Conservation (phyloP, 768 basidiomycete species). For the Kwoniella sp. region DNA sequence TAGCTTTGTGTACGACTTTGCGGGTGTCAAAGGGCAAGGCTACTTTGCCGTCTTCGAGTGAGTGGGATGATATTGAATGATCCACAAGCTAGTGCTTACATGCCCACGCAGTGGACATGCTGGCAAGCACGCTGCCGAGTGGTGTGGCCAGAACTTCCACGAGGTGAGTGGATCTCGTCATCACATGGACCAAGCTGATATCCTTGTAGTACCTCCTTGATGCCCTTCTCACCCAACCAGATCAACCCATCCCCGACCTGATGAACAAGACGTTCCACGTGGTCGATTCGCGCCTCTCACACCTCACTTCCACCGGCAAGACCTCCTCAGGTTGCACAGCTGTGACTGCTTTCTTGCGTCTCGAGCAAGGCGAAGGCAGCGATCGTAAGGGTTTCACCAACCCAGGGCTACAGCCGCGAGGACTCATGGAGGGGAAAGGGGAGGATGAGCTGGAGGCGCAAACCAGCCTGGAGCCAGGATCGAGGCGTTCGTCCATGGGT, state of each 20-base stretch:
- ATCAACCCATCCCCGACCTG: slow-evolving; percentile 70
- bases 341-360: slow-evolving; percentile 86
- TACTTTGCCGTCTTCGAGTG: slow-evolving; percentile 95
- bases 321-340: slow-evolving; percentile 97
- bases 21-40: slow-evolving; percentile 83
- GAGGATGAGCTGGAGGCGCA: slow-evolving; percentile 47
- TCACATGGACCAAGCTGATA: background rate
- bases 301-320: slow-evolving; percentile 79
- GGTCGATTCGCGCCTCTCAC: slow-evolving; percentile 78
- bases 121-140: slow-evolving; percentile 96
- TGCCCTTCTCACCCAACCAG: slow-evolving; percentile 61
- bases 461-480: slow-evolving; percentile 11
- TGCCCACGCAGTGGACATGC: slow-evolving; percentile 66
- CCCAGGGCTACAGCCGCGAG: slow-evolving; percentile 33
- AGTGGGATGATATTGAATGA: slow-evolving; percentile 9
- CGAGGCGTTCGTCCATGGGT: slow-evolving; percentile 24
- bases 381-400: slow-evolving; percentile 42
- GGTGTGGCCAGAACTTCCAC: slow-evolving; percentile 96
- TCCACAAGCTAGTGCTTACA: background rate
- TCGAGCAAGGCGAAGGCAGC: slow-evolving; percentile 63
- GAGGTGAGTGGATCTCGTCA: slow-evolving; percentile 55
- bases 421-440: slow-evolving; percentile 45
- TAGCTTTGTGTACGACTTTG: slow-evolving; percentile 93
- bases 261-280: slow-evolving; percentile 91
- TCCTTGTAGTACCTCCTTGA: slow-evolving; percentile 61